Percentiles rank a stretch among this genome's conserved stretches.
These are phyloP conservation scores for Penicillium thymicola DNA, from an alignment of 2,329 filamentous ascomycete species.

Conservation along the genomic window DNA sequence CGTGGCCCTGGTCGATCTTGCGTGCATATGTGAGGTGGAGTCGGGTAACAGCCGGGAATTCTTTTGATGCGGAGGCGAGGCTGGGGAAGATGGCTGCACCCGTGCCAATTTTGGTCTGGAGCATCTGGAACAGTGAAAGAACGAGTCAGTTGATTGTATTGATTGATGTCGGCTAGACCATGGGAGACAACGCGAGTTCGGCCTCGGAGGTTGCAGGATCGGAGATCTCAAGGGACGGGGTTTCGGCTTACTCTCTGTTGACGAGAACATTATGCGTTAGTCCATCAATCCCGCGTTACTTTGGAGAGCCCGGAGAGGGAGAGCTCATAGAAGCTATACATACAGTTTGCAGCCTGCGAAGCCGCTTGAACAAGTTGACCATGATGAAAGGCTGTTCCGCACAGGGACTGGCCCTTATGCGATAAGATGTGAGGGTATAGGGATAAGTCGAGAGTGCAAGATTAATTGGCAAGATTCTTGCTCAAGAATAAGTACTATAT, in stretches of 20 bases:
- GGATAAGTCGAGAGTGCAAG: not conserved
- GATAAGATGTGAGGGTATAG: not conserved
- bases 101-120: conserved; percentile 72
- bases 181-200: not conserved
- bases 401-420: conserved; percentile 18
- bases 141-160: conserved; percentile 2
- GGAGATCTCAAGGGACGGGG: conserved; percentile 2
- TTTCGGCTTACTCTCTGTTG: conserved; percentile 29
- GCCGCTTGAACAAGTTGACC: conserved; percentile 58
- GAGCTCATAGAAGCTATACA: conserved; percentile 32
- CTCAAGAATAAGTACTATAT: conserved; percentile 2
- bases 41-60: conserved; percentile 40
- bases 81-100: conserved; percentile 75
- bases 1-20: conserved; percentile 41
- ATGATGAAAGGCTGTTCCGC: conserved; percentile 33
- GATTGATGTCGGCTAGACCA: not conserved
- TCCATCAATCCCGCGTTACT: not conserved
- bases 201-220: conserved; percentile 1
- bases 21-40: conserved; percentile 45
- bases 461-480: not conserved
- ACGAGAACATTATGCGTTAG: conserved; percentile 21
- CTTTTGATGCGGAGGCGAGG: conserved; percentile 27
- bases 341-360: conserved; percentile 71
- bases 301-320: not conserved
- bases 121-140: conserved; percentile 53